Percentiles rank a stretch among this genome's conserved stretches.
These are phyloP conservation scores for Arthrobotrys sinensis DNA, from an alignment of 2,329 filamentous ascomycete species.

Conservation along the genomic window DNA sequence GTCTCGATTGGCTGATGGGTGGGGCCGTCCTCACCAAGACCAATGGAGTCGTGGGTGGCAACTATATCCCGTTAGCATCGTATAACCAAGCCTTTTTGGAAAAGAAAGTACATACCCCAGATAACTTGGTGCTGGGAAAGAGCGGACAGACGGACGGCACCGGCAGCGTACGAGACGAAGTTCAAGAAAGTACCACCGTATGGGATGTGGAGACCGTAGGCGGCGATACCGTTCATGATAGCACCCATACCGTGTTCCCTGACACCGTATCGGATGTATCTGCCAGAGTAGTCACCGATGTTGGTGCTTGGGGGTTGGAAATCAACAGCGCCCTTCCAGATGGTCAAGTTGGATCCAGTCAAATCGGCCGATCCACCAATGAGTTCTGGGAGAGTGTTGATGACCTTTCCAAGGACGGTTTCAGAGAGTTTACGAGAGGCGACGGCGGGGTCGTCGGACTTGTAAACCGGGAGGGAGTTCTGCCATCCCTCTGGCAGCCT, in stretches of 20 bases:
- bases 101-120: constrained; percentile 71
- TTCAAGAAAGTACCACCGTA: constrained; percentile 98
- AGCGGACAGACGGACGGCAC: constrained; percentile 92
- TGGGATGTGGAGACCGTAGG: constrained; percentile 89
- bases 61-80: constrained; percentile 26
- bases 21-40: constrained; percentile 97
- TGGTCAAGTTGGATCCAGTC: constrained; percentile 98
- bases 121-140: constrained; percentile 91
- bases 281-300: constrained; percentile 90
- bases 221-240: constrained; percentile 94
- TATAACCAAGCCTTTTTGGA: constrained; percentile 74
- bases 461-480: constrained; percentile 89
- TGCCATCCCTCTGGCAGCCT: constrained; percentile 97
- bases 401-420: constrained; percentile 89
- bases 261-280: constrained; percentile 93
- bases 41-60: constrained; percentile 76
- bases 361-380: constrained; percentile 96
- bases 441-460: constrained; percentile 83
- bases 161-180: constrained; percentile 98
- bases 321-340: constrained; percentile 96
- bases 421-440: constrained; percentile 98
- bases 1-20: constrained; percentile 99
- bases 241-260: constrained; percentile 93
- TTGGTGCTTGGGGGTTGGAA: constrained; percentile 92
- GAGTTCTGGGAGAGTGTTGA: constrained; percentile 87